Base-by-base conservation (phyloP, 768 basidiomycete species). In the Suillus bovinus region DNA sequence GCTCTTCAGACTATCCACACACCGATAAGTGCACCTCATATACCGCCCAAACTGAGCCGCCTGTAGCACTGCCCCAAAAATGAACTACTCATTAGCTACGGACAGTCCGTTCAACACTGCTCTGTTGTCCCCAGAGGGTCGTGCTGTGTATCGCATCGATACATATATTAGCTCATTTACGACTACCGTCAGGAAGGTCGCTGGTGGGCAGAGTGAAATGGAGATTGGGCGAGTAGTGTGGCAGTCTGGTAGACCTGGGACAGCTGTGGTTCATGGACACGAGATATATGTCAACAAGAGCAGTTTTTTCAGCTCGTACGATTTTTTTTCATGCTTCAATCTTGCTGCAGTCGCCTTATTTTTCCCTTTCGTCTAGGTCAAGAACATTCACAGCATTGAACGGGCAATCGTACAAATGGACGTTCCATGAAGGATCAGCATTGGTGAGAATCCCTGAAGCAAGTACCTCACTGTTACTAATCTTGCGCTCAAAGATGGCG, bases 391-490 rank as follows among this genome's bases (percentile, higher is more conserved):
- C 68, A 44, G 74, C 73, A 29, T 67, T 76, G 66, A 74, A 74
- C 52, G 73, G 73, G 20, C 71, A 74, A 47, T 71, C 73, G 7
- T 74, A 74, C 61, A 74, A 74, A 62, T 74, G 73, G 73, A 69
- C 72, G 22, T 74, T 76, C 44, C 70, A 71, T 33, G 74, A 74
- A 8, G 73, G 74, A 36, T 65, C 73, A 1, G 70, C 70, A 46
- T 55, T 76, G 70, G 73, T 76, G 60, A 60, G 68, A 61, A 7
- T 62, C 34, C 38, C 46, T 7, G 33, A 27, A 10, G 16, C 27
- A 17, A 11, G 16, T n/a, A 14, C 4, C 3, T 20, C 14, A 17
- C 44, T 17, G 41, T 47, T 16, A 29, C 42, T 56, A 20, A 27
- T 27, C 14, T n/a, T 27, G 31, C 1, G n/a, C 24, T 41, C 29